These are phyloP conservation scores for Thozetella sp. DNA, from an alignment of 495 filamentous ascomycete species.

Conservation along the genomic window DNA sequence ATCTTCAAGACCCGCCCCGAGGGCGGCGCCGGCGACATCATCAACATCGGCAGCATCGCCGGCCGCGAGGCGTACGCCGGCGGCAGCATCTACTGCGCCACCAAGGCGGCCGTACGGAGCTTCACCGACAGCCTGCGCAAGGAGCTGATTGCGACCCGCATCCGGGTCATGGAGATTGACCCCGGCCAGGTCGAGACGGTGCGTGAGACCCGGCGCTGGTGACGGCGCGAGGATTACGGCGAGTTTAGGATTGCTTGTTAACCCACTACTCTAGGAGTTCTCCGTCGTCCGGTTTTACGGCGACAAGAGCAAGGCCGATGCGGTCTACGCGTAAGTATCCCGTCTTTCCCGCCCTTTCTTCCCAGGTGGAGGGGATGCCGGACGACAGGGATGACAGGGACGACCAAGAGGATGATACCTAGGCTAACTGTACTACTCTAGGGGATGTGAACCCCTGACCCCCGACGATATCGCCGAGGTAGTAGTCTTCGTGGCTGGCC, in stretches of 20 bases:
- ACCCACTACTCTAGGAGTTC: slow-evolving; percentile 69
- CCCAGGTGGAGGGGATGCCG: neutral
- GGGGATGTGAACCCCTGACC: slow-evolving; percentile 86
- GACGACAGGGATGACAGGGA: too few species aligned
- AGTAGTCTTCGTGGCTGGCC: slow-evolving; percentile 85
- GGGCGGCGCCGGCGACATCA: slow-evolving; percentile 87
- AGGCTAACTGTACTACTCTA: slow-evolving; percentile 33
- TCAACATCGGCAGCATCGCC: slow-evolving; percentile 96
- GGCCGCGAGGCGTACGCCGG: slow-evolving; percentile 89
- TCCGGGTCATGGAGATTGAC: slow-evolving; percentile 90
- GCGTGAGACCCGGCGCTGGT: slow-evolving; percentile 18
- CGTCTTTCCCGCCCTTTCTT: neutral
- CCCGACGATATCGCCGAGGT: slow-evolving; percentile 95
- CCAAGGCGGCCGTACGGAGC: slow-evolving; percentile 86
- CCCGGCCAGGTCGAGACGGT: slow-evolving; percentile 97
- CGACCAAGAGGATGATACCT: too few species aligned
- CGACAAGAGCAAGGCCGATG: slow-evolving; percentile 92
- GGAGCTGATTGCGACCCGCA: slow-evolving; percentile 85
- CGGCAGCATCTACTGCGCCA: slow-evolving; percentile 95
- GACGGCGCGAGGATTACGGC: neutral
- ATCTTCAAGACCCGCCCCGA: slow-evolving; percentile 80
- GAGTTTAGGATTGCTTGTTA: neutral
- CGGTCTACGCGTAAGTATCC: slow-evolving; percentile 85
- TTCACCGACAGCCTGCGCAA: slow-evolving; percentile 90
- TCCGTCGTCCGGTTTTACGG: slow-evolving; percentile 91